Conservation (phyloP, 805 yeast genomes). For the Trichomonascus vanleenenianus region DNA sequence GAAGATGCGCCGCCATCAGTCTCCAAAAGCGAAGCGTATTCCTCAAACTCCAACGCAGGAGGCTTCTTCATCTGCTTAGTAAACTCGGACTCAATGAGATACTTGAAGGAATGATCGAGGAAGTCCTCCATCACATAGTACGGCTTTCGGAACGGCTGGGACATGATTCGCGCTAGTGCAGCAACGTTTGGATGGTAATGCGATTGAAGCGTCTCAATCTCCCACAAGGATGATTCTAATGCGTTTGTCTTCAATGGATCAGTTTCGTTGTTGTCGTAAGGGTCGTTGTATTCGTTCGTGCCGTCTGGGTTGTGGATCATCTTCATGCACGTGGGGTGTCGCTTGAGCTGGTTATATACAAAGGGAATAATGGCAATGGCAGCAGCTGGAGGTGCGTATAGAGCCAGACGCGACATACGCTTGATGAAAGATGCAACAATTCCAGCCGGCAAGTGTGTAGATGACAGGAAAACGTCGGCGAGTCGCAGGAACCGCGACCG, state of each 20-base stretch:
- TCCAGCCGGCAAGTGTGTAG: slow-evolving; percentile 78
- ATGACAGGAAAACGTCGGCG: slow-evolving; percentile 74
- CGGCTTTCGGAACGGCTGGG: slow-evolving; percentile 84
- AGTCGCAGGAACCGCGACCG: slow-evolving; percentile 83
- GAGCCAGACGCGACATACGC: slow-evolving; percentile 61
- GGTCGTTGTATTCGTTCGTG: slow-evolving; percentile 42
- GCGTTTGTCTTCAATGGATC: slow-evolving; percentile 81
- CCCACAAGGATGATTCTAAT: slow-evolving; percentile 86
- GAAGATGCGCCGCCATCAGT: no score
- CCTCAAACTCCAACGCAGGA: slow-evolving; percentile 62
- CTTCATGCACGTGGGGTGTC: slow-evolving; percentile 92
- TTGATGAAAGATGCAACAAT: slow-evolving; percentile 88
- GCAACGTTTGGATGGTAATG: slow-evolving; percentile 97
- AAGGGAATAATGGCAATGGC: slow-evolving; percentile 85
- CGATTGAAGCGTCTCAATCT: slow-evolving; percentile 62
- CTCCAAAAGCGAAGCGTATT: background rate
- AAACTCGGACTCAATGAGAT: slow-evolving; percentile 47
- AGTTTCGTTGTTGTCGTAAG: slow-evolving; percentile 51
- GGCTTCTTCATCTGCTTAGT: slow-evolving; percentile 24
- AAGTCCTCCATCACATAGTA: slow-evolving; percentile 90
- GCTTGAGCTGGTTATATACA: slow-evolving; percentile 76
- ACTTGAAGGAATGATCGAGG: slow-evolving; percentile 81
- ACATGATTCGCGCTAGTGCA: slow-evolving; percentile 77
- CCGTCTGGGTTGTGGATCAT: slow-evolving; percentile 51
- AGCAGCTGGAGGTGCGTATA: slow-evolving; percentile 82